These are phyloP conservation scores for Fusarium pseudocircinatum DNA, from an alignment of 2,329 filamentous ascomycete genomes.

Conservation along the genomic window DNA sequence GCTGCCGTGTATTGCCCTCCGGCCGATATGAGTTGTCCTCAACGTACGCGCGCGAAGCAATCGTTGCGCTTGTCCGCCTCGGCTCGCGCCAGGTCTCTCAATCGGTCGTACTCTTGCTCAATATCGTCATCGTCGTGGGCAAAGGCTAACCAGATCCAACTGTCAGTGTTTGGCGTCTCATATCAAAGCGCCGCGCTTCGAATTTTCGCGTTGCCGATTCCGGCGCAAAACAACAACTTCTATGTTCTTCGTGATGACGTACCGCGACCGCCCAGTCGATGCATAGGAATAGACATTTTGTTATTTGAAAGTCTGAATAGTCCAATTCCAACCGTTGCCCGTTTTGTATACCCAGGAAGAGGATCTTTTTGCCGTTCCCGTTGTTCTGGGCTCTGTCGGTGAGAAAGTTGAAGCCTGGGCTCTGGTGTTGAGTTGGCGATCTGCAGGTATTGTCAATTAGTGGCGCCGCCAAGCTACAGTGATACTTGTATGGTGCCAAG, in stretches of 20 bases:
- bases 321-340: background rate
- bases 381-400: slow-evolving; percentile 16
- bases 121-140: slow-evolving; percentile 73
- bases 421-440: slow-evolving; percentile 26
- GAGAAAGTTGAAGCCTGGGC: slow-evolving; percentile 20
- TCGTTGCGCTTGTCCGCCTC: slow-evolving; percentile 81
- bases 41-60: slow-evolving; percentile 76
- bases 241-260: slow-evolving; percentile 36
- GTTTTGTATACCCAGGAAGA: background rate
- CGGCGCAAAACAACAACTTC: slow-evolving; percentile 23
- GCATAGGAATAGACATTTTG: slow-evolving; percentile 56
- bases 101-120: slow-evolving; percentile 91
- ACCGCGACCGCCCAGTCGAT: slow-evolving; percentile 58
- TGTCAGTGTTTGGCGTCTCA: slow-evolving; percentile 18
- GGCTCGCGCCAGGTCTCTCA: slow-evolving; percentile 82
- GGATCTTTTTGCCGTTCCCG: background rate
- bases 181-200: background rate
- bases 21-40: background rate
- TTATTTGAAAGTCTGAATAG: background rate
- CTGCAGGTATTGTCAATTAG: slow-evolving; percentile 29
- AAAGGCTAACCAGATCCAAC: slow-evolving; percentile 67
- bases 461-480: slow-evolving; percentile 28
- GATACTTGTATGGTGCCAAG: slow-evolving; percentile 7
- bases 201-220: slow-evolving; percentile 8
- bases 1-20: background rate